A percentile compares a stretch with the other conserved stretches of the same genome.
phyloP scores from a whole-genome alignment of 2,329 filamentous ascomycete genomes.

The Beauveria varroae region DNA sequence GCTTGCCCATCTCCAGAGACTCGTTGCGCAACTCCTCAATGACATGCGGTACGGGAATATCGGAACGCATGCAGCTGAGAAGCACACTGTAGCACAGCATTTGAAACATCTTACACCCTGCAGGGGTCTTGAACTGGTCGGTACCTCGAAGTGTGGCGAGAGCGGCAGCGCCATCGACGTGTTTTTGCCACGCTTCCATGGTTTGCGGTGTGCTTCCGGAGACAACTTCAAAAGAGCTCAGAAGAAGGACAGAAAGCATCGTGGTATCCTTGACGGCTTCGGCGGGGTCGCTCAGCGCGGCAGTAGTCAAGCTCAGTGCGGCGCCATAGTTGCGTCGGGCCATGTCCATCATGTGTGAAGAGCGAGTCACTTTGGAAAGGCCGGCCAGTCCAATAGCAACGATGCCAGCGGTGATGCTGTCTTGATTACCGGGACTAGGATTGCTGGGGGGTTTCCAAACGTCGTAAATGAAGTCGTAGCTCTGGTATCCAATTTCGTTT shows the following conservation, averaged over 20 bases:
- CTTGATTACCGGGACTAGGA: slow-evolving; percentile 26
- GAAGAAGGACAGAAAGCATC: slow-evolving; percentile 46
- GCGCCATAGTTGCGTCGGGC: slow-evolving; percentile 44
- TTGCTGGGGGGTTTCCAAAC: slow-evolving; percentile 40
- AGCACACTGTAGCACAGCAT: slow-evolving; percentile 45
- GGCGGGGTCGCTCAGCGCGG: slow-evolving; percentile 36
- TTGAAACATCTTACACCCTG: slow-evolving; percentile 44
- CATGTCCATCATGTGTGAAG: slow-evolving; percentile 34
- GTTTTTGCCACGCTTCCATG: slow-evolving; percentile 43
- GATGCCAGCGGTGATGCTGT: slow-evolving; percentile 44
- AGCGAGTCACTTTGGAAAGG: slow-evolving; percentile 38
- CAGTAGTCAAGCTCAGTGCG: slow-evolving; percentile 43
- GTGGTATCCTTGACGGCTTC: slow-evolving; percentile 42
- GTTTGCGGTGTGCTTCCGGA: slow-evolving; percentile 39
- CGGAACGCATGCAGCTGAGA: slow-evolving; percentile 44
- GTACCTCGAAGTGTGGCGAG: slow-evolving; percentile 42
- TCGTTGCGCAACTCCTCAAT: slow-evolving; percentile 39
- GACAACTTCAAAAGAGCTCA: slow-evolving; percentile 48
- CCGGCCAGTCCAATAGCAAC: slow-evolving; percentile 47
- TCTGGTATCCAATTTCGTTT: slow-evolving; percentile 39
- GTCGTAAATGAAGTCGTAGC: slow-evolving; percentile 46
- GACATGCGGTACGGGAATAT: slow-evolving; percentile 39
- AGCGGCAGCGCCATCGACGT: slow-evolving; percentile 44
- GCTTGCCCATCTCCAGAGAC: slow-evolving; percentile 28
- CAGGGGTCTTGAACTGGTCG: slow-evolving; percentile 36